Percentiles rank a stretch among this genome's conserved stretches.
Evolutionary conservation across 768 basidiomycete species (phyloP).

Genomic region (Mrakia frigida): DNA sequence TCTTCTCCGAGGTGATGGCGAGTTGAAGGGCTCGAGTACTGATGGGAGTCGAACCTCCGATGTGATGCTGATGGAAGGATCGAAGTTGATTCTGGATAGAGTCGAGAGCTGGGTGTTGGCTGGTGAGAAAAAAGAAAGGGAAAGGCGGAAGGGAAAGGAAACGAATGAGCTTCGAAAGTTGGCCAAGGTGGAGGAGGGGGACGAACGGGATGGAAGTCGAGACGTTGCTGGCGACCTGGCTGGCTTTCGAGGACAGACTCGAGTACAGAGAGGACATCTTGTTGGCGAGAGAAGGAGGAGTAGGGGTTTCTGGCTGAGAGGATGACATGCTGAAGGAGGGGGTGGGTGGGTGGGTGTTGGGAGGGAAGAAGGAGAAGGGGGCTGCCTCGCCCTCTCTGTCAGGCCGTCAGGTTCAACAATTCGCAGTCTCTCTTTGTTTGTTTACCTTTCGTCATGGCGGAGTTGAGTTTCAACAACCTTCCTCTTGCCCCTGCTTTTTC

Average conservation of each 20-base stretch:
- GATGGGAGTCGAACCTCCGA: not conserved
- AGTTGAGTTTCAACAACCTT: no score
- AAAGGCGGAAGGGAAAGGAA: not conserved
- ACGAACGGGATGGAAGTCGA: not conserved
- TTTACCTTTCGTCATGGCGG: no score
- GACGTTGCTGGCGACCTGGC: not conserved
- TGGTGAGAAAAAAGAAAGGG: not conserved
- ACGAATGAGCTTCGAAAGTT: not conserved
- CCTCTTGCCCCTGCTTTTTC: no score
- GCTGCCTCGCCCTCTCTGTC: no score
- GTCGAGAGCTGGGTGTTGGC: slow-evolving; percentile 28
- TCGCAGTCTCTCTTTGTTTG: no score
- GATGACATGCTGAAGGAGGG: not conserved
- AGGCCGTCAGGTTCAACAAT: no score
- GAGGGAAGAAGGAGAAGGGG: no score
- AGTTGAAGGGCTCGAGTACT: slow-evolving; percentile 12
- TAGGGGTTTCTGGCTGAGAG: not conserved
- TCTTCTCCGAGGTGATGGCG: slow-evolving; percentile 22
- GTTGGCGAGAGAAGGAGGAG: not conserved
- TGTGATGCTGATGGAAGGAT: slow-evolving; percentile 19
- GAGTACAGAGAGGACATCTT: slow-evolving; percentile 10
- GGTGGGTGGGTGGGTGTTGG: no score
- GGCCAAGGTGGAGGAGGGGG: not conserved
- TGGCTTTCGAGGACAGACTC: not conserved
- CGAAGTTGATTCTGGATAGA: slow-evolving; percentile 23